These are phyloP conservation scores for Sclerospora graminicola DNA, from an alignment of 352 stramenopile genomes.

Conservation along the genomic window DNA sequence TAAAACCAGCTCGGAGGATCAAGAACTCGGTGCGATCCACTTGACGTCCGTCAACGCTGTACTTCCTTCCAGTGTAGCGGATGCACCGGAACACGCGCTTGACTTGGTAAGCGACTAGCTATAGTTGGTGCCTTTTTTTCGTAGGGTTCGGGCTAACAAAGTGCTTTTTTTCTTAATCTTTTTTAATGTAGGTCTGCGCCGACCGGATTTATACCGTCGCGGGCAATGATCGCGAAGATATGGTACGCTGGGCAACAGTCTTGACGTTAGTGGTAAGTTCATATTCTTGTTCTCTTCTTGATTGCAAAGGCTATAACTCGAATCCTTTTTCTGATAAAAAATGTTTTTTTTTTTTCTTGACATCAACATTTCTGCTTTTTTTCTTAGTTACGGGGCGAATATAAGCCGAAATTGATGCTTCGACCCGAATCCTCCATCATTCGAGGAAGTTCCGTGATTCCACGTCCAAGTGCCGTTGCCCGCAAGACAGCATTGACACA, in stretches of 20 bases:
- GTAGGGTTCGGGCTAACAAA: too few species aligned
- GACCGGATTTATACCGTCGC: constrained; percentile 85
- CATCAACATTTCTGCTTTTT: neutral
- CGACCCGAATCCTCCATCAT: constrained; percentile 81
- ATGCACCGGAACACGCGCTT: constrained; percentile 74
- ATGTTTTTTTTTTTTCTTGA: neutral
- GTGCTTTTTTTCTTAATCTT: too few species aligned
- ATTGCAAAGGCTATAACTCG: neutral
- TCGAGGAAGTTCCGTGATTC: constrained; percentile 75
- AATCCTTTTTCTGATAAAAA: neutral
- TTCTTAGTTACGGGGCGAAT: constrained; percentile 62
- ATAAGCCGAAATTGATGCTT: constrained; percentile 86
- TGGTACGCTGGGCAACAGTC: constrained; percentile 84
- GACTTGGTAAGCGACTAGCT: constrained; percentile 38
- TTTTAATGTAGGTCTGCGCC: constrained; percentile 75
- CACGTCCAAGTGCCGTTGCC: constrained; percentile 48
- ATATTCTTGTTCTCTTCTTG: too few species aligned
- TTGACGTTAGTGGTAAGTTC: constrained; percentile 65
- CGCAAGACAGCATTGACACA: constrained; percentile 61
- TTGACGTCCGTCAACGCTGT: constrained; percentile 80
- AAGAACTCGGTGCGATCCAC: constrained; percentile 83
- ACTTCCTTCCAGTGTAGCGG: constrained; percentile 80
- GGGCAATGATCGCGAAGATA: constrained; percentile 78
- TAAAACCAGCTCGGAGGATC: constrained; percentile 78
- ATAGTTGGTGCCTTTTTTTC: too few species aligned